Evolutionary conservation across 495 filamentous ascomycete species (phyloP).

Genomic region (Penicillium paxilli): DNA sequence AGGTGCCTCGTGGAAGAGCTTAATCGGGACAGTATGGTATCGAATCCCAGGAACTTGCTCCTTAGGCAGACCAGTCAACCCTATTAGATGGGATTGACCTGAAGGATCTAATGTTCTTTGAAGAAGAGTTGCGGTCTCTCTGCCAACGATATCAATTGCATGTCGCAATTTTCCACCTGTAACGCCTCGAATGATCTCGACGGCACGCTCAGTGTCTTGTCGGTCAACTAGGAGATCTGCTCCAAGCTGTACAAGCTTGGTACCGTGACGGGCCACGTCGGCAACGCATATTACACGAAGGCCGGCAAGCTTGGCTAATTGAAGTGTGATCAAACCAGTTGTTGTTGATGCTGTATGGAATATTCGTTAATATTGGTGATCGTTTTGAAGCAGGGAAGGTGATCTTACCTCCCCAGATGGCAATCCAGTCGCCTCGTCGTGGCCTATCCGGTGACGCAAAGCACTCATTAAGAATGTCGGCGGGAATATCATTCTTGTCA

Average conservation of each 20-base stretch:
- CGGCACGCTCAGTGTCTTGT: slow-evolving; percentile 56
- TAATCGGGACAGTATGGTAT: slow-evolving; percentile 66
- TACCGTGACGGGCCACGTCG: slow-evolving; percentile 61
- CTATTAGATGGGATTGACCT: slow-evolving; percentile 57
- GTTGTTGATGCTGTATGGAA: slow-evolving; percentile 55
- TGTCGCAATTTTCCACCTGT: slow-evolving; percentile 57
- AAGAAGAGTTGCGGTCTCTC: slow-evolving; percentile 54
- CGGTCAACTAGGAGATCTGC: slow-evolving; percentile 64
- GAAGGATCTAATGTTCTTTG: slow-evolving; percentile 42
- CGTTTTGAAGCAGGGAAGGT: not conserved
- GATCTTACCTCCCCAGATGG: slow-evolving; percentile 64
- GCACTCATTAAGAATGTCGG: slow-evolving; percentile 55
- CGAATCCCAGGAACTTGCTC: slow-evolving; percentile 40
- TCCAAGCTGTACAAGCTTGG: slow-evolving; percentile 49
- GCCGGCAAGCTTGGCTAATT: slow-evolving; percentile 60
- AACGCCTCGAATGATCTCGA: slow-evolving; percentile 58
- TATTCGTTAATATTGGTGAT: not conserved
- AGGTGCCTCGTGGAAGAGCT: slow-evolving; percentile 63
- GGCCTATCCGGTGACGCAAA: slow-evolving; percentile 52
- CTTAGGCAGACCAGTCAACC: slow-evolving; percentile 62
- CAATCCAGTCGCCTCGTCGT: slow-evolving; percentile 60
- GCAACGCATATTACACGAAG: slow-evolving; percentile 58
- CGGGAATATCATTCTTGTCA: slow-evolving; percentile 38
- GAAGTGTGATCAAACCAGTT: slow-evolving; percentile 58
- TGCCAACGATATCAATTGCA: slow-evolving; percentile 61